These are phyloP conservation scores for Cornus kousa DNA, from an alignment of 148 eudicot genomes.

Conservation along the genomic window DNA sequence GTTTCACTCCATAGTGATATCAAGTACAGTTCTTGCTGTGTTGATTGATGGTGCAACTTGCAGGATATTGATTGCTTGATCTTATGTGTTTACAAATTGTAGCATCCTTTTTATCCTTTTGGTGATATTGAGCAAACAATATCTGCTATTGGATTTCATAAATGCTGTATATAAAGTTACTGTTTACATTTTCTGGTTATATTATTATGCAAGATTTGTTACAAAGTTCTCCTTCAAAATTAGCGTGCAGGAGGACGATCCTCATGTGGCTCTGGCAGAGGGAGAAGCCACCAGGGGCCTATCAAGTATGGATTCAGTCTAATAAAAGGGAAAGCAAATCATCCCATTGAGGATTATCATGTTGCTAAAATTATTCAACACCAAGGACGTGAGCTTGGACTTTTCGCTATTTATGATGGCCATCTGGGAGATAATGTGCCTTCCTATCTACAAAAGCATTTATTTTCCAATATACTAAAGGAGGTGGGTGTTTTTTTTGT, in stretches of 20 bases:
- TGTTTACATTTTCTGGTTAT: background rate
- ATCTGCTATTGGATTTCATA: background rate
- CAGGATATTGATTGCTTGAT: background rate
- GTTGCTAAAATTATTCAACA: constrained; percentile 58
- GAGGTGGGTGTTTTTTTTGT: constrained; percentile 42
- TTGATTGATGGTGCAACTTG: background rate
- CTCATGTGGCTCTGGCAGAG: constrained; percentile 53
- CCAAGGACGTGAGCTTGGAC: constrained; percentile 65
- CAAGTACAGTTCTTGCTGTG: background rate
- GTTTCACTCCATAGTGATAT: background rate
- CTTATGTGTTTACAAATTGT: background rate
- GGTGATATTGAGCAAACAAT: background rate
- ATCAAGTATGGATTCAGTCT: constrained; percentile 56
- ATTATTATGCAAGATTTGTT: background rate
- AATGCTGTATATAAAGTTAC: background rate
- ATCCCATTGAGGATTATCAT: constrained; percentile 81
- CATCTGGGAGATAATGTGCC: constrained; percentile 76
- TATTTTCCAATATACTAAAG: constrained; percentile 61
- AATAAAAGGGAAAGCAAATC: constrained; percentile 68
- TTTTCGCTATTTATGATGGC: constrained; percentile 78
- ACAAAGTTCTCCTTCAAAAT: background rate
- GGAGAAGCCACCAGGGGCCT: constrained; percentile 46
- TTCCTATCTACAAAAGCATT: constrained; percentile 66
- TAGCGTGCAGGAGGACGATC: constrained; percentile 54
- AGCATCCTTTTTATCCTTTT: background rate